Evolutionary conservation across 1,139 yeast genomes (phyloP).

Genomic region (Candida pseudoviswanathii): DNA sequence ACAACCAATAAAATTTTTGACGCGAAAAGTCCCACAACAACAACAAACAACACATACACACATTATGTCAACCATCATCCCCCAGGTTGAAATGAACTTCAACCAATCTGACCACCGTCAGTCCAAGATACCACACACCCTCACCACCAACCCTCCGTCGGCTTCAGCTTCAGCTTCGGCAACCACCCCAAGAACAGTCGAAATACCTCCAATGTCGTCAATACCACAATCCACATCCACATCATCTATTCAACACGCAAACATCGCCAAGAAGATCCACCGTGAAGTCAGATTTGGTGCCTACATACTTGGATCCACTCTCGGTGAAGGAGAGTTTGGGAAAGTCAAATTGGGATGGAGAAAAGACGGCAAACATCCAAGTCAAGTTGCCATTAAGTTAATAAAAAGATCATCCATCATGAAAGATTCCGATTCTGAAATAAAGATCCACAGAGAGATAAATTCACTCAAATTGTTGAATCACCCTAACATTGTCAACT

Average conservation of each 20-base stretch:
- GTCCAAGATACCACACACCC: neutral
- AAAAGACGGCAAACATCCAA: constrained; percentile 72
- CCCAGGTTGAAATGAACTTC: neutral
- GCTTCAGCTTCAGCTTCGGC: constrained; percentile 3
- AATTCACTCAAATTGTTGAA: constrained; percentile 82
- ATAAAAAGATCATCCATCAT: constrained; percentile 85
- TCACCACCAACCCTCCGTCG: neutral
- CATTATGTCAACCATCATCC: neutral
- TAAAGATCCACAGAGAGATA: constrained; percentile 89
- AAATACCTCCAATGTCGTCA: constrained; percentile 7
- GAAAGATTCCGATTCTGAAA: constrained; percentile 81
- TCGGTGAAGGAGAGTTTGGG: constrained; percentile 99
- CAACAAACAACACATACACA: neutral
- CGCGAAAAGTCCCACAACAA: constrained; percentile 1
- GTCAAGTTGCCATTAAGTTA: constrained; percentile 91
- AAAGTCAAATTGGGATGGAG: constrained; percentile 98
- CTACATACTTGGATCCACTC: constrained; percentile 84
- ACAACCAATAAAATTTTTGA: neutral
- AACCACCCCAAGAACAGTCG: constrained; percentile 9
- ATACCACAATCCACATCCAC: constrained; percentile 7
- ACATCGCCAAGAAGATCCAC: constrained; percentile 32
- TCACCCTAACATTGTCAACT: constrained; percentile 90
- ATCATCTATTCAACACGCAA: constrained; percentile 8
- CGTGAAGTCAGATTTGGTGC: constrained; percentile 79
- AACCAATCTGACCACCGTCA: neutral